A percentile compares a stretch with the other conserved stretches of the same genome.
phyloP scores from a whole-genome alignment of 768 basidiomycete species.

The Amanita subjunquillea region DNA sequence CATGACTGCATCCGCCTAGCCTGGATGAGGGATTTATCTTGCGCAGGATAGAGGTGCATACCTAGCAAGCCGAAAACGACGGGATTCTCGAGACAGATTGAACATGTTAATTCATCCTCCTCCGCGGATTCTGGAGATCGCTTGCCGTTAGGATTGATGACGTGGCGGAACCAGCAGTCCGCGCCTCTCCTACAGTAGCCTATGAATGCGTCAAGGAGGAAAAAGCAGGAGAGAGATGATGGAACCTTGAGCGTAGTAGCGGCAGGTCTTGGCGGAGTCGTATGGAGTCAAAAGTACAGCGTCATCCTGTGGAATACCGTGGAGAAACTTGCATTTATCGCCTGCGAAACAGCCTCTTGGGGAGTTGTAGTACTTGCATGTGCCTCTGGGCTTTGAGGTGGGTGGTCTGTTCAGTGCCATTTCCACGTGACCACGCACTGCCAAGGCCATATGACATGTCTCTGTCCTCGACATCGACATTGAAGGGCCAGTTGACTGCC shows the following conservation, averaged over 20 bases:
- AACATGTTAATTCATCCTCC: conserved; percentile 45
- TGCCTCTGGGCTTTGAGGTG: conserved; percentile 63
- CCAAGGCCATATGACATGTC: conserved; percentile 38
- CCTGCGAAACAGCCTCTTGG: conserved; percentile 63
- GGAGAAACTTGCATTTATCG: conserved; percentile 67
- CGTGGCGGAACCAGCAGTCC: conserved; percentile 70
- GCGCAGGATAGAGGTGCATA: conserved; percentile 17
- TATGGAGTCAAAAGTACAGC: conserved; percentile 42
- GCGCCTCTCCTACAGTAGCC: conserved; percentile 66
- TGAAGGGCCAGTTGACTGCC: conserved; percentile 56
- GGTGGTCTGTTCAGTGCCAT: conserved; percentile 32
- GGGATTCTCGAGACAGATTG: conserved; percentile 70
- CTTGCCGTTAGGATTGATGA: conserved; percentile 11
- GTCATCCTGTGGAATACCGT: conserved; percentile 28
- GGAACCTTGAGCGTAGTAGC: conserved; percentile 47
- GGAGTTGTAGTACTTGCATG: conserved; percentile 58
- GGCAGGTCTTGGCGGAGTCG: conserved; percentile 64
- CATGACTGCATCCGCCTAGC: conserved; percentile 62
- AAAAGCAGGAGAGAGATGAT: background rate
- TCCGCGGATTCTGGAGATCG: conserved; percentile 13
- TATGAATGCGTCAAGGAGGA: conserved; percentile 13
- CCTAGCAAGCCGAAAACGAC: conserved; percentile 58
- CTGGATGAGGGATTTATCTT: conserved; percentile 6
- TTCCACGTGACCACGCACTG: background rate
- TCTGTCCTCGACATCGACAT: conserved; percentile 61